A percentile compares a stretch with the other conserved stretches of the same genome.
phyloP scores from a whole-genome alignment of 169 alveolate species.

The Besnoitia besnoiti region DNA sequence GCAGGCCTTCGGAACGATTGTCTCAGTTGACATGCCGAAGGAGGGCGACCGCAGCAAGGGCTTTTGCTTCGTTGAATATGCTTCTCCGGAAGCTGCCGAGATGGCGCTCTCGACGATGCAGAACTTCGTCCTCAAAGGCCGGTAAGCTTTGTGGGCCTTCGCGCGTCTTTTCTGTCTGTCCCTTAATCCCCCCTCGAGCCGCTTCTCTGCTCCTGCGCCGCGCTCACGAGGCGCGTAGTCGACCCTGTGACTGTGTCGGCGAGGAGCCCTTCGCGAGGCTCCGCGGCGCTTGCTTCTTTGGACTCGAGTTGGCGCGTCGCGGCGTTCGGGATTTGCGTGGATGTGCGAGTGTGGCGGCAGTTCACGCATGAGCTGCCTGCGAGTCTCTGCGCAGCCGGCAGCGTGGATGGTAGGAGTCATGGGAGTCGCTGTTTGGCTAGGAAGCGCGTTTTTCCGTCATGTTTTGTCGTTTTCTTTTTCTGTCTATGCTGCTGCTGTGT shows the following conservation, averaged over 20 bases:
- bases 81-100: conserved; percentile 79
- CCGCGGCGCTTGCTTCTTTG: too few species aligned
- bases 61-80: conserved; percentile 77
- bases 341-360: too few species aligned
- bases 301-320: too few species aligned
- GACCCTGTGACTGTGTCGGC: background rate
- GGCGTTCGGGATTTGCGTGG: too few species aligned
- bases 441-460: background rate
- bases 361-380: too few species aligned
- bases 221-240: background rate
- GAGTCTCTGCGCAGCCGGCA: too few species aligned
- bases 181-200: background rate
- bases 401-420: too few species aligned
- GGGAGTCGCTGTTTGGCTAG: too few species aligned
- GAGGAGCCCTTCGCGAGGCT: background rate
- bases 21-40: conserved; percentile 78
- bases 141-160: conserved; percentile 40
- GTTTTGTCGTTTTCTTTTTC: background rate
- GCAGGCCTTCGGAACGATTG: conserved; percentile 76
- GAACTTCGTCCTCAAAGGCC: conserved; percentile 74
- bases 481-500: conserved; percentile 7
- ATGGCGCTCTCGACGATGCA: conserved; percentile 79
- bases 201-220: background rate
- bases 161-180: background rate
- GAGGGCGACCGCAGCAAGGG: conserved; percentile 81